phyloP scores from a whole-genome alignment of 208 protist genomes.

The Trypanosoma caninum region DNA sequence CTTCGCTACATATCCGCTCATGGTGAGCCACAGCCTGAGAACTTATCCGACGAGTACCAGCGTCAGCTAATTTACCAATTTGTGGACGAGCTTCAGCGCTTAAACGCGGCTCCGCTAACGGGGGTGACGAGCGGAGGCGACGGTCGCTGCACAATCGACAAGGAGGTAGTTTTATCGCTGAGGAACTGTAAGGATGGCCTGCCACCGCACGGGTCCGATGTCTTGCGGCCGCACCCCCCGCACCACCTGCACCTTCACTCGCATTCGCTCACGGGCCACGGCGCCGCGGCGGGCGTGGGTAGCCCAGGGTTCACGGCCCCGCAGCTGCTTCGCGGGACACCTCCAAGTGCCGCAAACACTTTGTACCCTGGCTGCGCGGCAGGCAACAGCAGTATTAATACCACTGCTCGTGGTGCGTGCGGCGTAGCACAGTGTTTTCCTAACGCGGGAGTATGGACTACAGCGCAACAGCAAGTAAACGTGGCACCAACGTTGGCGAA shows the following conservation, averaged over 20 bases:
- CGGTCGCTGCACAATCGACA: constrained; percentile 78
- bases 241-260: too few species aligned
- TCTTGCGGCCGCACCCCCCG: constrained; percentile 20
- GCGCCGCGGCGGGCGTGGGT: neutral
- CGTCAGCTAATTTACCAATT: constrained; percentile 25
- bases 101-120: neutral
- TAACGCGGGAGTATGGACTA: neutral
- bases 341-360: constrained; percentile 5
- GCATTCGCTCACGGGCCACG: constrained; percentile 20
- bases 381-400: constrained; percentile 2
- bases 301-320: constrained; percentile 10
- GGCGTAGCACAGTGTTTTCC: neutral
- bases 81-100: constrained; percentile 18
- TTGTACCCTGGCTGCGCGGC: neutral
- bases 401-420: neutral
- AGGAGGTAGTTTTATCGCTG: constrained; percentile 73
- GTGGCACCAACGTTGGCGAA: constrained; percentile 13
- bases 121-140: constrained; percentile 19
- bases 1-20: constrained; percentile 15
- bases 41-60: constrained; percentile 18
- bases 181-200: constrained; percentile 15
- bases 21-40: constrained; percentile 26
- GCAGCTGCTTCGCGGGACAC: constrained; percentile 12
- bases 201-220: constrained; percentile 25
- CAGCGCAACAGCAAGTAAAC: neutral